Evolutionary conservation across 495 filamentous ascomycete genomes (phyloP), one percentile per base, ranked within the genome.

Genomic region (Annulohypoxylon nitens): DNA sequence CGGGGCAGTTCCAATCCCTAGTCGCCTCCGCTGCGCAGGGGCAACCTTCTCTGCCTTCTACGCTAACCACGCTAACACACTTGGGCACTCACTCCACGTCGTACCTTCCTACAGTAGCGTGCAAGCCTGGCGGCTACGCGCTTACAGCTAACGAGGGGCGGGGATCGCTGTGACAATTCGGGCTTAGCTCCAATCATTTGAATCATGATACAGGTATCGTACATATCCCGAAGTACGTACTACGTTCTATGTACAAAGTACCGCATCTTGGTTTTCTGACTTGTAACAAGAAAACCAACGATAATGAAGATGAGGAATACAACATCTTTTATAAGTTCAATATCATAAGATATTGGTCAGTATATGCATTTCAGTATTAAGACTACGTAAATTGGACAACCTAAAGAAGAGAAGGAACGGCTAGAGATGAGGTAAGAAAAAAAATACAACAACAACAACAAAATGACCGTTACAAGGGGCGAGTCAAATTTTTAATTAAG

Each of bases 61-160:
- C 20, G 20, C 30, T 30, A 10, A 16, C 18, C 1, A 53, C 48
- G 25, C 66, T 69, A 55, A 51, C 36, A 23, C 36, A 23, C 20
- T 23, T 23, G 20, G 20, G 20, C 20, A 23, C 39, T 33, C 58
- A 59, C 64, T 67, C 63, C 63, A 72, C 63, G 51, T 63, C 43
- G 71, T 54, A 70, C 64, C 53, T 61, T 54, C 64, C 20, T 63
- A 71, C 70, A 74, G 67, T 74, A 70, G 67, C 64, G 71, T 76
- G 66, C 43, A 55, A 67, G 26, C 64, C 54, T 66, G 75, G 75
- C 75, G 75, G 75, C 75, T 75, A 77, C 69, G 72, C 75, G 75
- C 73, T 75, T 77, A 75, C 60, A 41, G 34, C 36, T 64, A 60
- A 36, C 64, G 53, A 65, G 23, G 25, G 45, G 58, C 47, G 51